Evolutionary conservation across 1,139 yeast species (phyloP), one percentile per base, ranked within the genome.

Genomic region (Yamadazyma kanchanaburiensis): DNA sequence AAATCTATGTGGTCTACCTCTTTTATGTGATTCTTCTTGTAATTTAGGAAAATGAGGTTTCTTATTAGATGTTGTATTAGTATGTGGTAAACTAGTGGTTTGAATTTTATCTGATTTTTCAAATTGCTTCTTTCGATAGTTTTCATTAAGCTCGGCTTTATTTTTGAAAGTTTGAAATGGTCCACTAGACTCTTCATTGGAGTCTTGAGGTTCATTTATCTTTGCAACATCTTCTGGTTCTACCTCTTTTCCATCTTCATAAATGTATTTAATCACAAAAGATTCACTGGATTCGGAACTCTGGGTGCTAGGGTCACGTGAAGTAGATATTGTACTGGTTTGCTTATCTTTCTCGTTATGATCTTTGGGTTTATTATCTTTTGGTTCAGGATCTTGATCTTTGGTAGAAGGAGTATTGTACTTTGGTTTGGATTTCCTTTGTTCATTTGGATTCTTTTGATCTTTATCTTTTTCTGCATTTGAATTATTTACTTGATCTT

Each of bases 91-190:
- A 10, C 20, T 18, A 7, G 20, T 18, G 20, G 9, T 18, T 7
- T 7, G 9, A 10, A 8, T 10, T 10, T 18, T 18, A 8, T 18
- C 20, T 18, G 20, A 18, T 10, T 18, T 18, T 10, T 18, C 18
- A 8, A 24, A 14, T 26, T 41, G 44, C 18, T 36, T 32, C 27
- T 36, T 32, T 15, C 38, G 24, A 24, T 42, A 37, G 6, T 38
- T 32, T 17, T 34, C 43, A 11, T 33, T 24, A 7, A 42, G 30
- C 15, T 40, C 44, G 5, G 29, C 30, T 16, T 41, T 27, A 4
- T 38, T 25, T 18, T 36, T 38, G 31, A 45, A 45, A 4, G 49
- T 41, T 20, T 38, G 30, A 27, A 43, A 47, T 3, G 49, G 49
- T 8, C 31, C 31, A 6, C 14, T 3, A n/a, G 23, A 16, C 15